These are phyloP conservation scores for Boletus subcaerulescens DNA, from an alignment of 768 basidiomycete species.

Conservation along the genomic window DNA sequence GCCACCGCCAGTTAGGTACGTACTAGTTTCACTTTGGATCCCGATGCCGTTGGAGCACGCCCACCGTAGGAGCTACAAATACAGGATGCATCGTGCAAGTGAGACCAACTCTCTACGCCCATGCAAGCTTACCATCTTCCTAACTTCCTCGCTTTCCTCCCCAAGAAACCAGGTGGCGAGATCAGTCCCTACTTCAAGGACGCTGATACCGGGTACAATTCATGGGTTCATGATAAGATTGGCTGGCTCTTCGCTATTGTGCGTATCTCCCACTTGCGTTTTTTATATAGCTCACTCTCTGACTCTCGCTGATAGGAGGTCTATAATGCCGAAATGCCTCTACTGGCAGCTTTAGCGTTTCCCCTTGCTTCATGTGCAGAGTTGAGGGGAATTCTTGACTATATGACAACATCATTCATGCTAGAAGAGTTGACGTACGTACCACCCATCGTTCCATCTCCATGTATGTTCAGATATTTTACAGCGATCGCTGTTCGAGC, in stretches of 20 bases:
- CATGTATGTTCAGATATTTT: not conserved
- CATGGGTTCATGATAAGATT: conserved; percentile 23
- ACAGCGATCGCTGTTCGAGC: conserved; percentile 27
- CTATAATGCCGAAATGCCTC: conserved; percentile 24
- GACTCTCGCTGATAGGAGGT: conserved; percentile 18
- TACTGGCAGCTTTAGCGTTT: conserved; percentile 24
- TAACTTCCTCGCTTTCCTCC: conserved; percentile 21
- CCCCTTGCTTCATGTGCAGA: conserved; percentile 22
- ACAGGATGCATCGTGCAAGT: not conserved
- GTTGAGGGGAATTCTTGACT: conserved; percentile 24
- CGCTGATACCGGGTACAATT: conserved; percentile 17
- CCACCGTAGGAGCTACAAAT: conserved; percentile 14
- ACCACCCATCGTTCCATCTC: not conserved
- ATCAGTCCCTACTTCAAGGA: conserved; percentile 28
- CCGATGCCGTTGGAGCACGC: not conserved
- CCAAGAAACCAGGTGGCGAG: conserved; percentile 26
- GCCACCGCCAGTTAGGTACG: conserved; percentile 3
- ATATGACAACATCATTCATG: conserved; percentile 32
- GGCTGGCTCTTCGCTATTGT: conserved; percentile 24
- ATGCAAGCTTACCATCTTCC: conserved; percentile 23
- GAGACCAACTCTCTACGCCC: conserved; percentile 11
- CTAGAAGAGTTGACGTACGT: conserved; percentile 29
- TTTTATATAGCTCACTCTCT: not conserved
- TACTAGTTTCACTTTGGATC: conserved; percentile 18
- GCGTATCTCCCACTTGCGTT: not conserved